Evolutionary conservation across 2,329 filamentous ascomycete species (phyloP), one percentile per base, ranked within the genome.

Genomic region (Canariomyces notabilis): DNA sequence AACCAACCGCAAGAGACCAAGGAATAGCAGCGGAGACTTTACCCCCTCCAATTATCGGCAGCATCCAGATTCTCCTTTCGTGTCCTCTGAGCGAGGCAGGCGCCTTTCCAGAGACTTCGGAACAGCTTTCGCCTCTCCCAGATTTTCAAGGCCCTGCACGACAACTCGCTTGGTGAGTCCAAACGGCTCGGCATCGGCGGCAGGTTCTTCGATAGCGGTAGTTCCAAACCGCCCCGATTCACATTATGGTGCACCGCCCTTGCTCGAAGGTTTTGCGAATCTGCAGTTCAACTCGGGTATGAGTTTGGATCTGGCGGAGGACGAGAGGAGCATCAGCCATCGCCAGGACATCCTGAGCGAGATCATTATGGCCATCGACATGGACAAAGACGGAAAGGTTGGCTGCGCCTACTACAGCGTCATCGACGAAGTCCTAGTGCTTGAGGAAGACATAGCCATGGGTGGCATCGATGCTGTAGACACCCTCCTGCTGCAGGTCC

Each of bases 341-440:
- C 50, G 56, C 3, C 34, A 42, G 3, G 58, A 60, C 14, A 62
- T 69, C 0, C 60, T 82, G 31, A 76, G 79, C 46, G 87, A 93
- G 60, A 67, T 89, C 20, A 76, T 95, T 48, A 87, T 95, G 80
- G 87, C 88, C 1, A 70, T 95, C 19, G 82, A 94, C 48, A 73
- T 91, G 62, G 80, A 76, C 51, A 76, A 82, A n/a, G 76, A 79
- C 22, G 81, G 78, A 1, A 82, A 76, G 0, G 73, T 95, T 15
- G 91, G 91, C 1, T 96, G 89, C 63, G 84, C 87, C 37, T 95
- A 91, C 61, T 95, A 91, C 61, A 71, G 83, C 37, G 81, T 83
- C 5, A 68, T 75, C 20, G 80, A 89, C 32, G 82, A 87, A 58
- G 80, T 74, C 29, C 65, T 96, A 3, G 84, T 79, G 48, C 73